Base-by-base conservation (phyloP, 345 rosid species). In the Erodium maritimum region DNA sequence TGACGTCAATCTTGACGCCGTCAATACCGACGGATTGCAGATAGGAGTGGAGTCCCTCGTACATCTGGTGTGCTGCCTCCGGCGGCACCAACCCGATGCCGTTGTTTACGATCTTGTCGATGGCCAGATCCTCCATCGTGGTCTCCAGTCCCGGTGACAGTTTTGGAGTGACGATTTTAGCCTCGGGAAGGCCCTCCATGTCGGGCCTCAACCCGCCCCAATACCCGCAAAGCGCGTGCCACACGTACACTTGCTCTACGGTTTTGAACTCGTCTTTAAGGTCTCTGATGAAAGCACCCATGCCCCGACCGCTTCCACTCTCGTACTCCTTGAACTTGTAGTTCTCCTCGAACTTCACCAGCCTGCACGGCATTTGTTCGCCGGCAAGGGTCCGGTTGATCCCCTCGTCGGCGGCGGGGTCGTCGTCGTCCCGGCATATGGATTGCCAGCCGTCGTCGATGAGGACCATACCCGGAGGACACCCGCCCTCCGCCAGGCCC, bases 1-100 rank as follows among this genome's bases (percentile, higher is more conserved):
- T 93, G 61, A 89, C 99, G 76, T 93, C 97, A 18, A 93, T 90
- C 69, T 93, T 93, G 71, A 93, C 99, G 14, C 99, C 99, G 64
- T 93, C 95, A 54, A 93, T 75, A n/a, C 97, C 97, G 17, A 60
- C 83, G 5, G 65, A 70, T 62, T 80, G 72, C 62, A 93, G 61
- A 55, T 87, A 91, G 10, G 94, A 79, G 58, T 93, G 99, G 18
- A 93, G 70, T 9, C 97, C 97, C 56, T 93, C 88, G 45, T 81
- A 93, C 69, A 93, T 69, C 68, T 80, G 71, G 18, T 74, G 80
- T 17, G 55, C 96, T 19, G 18, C 12, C 65, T 83, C 96, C 56
- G 99, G 96, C 10, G 84, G 78, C 12, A 82, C 84, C 7, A 93
- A 52, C 34, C 96, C 99, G 5, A 93, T 69, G 5, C 91, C 90